These are phyloP conservation scores for Mycena epipterygia DNA, from an alignment of 768 basidiomycete species.

Conservation along the genomic window DNA sequence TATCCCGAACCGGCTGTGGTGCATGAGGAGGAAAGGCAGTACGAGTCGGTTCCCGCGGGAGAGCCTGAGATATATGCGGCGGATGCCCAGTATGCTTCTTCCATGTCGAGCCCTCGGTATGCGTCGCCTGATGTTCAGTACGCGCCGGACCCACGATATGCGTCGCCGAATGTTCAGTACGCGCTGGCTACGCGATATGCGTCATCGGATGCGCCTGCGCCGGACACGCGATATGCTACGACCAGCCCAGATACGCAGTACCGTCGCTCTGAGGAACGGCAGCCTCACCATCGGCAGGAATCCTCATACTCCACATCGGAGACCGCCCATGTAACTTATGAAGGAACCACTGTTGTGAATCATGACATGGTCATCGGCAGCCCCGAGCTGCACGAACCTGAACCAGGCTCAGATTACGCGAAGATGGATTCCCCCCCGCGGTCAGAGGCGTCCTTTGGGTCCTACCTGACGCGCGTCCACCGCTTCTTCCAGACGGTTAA, in stretches of 20 bases:
- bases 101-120: not conserved
- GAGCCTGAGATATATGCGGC: slow-evolving; percentile 14
- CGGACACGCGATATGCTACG: not conserved
- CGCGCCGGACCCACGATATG: slow-evolving; percentile 10
- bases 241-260: slow-evolving; percentile 11
- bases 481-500: slow-evolving; percentile 53
- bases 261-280: not conserved
- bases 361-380: slow-evolving; percentile 39
- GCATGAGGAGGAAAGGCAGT: slow-evolving; percentile 28
- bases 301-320: slow-evolving; percentile 36
- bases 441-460: slow-evolving; percentile 49
- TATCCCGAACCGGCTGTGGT: slow-evolving; percentile 28
- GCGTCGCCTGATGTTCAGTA: too few relatives aligned
- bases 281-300: slow-evolving; percentile 35
- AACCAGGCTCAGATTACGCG: slow-evolving; percentile 60
- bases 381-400: slow-evolving; percentile 57
- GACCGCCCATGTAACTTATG: slow-evolving; percentile 38
- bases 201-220: too few relatives aligned
- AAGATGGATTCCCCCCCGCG: slow-evolving; percentile 61
- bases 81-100: not conserved
- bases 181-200: not conserved
- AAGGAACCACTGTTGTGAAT: slow-evolving; percentile 37
- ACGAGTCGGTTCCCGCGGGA: slow-evolving; percentile 23
- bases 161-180: not conserved
- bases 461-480: slow-evolving; percentile 50